Evolutionary conservation across 768 basidiomycete species (phyloP), one percentile per base, ranked within the genome.

Genomic region (Strobilomyces echinocephalus): DNA sequence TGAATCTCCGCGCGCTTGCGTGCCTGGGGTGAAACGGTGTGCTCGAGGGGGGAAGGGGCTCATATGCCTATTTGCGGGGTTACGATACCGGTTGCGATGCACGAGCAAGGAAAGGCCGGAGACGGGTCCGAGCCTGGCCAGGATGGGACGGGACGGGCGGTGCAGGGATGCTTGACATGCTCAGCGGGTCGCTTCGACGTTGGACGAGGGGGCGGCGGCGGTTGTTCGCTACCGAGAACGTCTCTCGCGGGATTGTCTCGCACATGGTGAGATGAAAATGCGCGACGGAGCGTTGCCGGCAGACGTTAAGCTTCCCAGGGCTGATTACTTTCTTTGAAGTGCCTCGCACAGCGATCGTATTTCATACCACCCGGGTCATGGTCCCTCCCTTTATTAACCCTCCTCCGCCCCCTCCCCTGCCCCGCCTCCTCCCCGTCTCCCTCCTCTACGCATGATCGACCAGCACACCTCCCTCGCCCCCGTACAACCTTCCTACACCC

Each of bases 401-500:
- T 46, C 55, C 43, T 60, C 46, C 35, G 51, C 49, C 30, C 46
- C 43, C 10, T 50, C 52, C n/a, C 44, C 43, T n/a, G 51, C 54
- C 57, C 36, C 1, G 21, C 46, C 24, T 3, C 46, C 41, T n/a
- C 39, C 39, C 30, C 39, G 12, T 10, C 57, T 44, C 33, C 54
- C 52, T 30, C 41, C 36, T 49, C 36, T 55, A 53, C 66, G 57
- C 63, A 87, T 87, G 85, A 83, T 85, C 70, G 79, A 82, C 70
- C 77, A 79, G 63, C 71, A 71, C 39, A 59, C 72, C 15, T 62
- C 69, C 28, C 61, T 63, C 59, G 69, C 69, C 60, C 69, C 73
- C 67, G 74, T 79, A 69, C 79, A 79, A 62, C 71, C 73, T 57
- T 36, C 35, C 12, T 85, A 82, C 74, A 79, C 79, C 79, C 75